phyloP scores from a whole-genome alignment of 331 rosid genomes.

The Pyrus hybrid region DNA sequence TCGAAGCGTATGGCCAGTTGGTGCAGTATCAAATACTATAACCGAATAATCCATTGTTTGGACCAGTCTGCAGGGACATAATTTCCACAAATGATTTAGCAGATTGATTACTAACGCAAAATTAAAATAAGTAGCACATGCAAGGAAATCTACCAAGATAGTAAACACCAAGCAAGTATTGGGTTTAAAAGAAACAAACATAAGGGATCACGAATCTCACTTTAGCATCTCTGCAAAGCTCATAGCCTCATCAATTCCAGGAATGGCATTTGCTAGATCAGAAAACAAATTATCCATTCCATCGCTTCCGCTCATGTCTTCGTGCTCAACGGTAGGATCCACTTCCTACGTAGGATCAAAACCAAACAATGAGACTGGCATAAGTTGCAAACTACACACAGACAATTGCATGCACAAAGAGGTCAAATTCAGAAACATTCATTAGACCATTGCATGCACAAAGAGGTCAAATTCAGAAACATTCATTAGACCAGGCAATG shows the following conservation, averaged over 20 bases:
- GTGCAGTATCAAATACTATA: constrained; percentile 97
- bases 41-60: constrained; percentile 99
- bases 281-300: constrained; percentile 81
- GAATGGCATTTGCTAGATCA: constrained; percentile 91
- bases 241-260: constrained; percentile 99
- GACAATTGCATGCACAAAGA: too few relatives aligned
- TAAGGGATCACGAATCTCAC: constrained; percentile 29
- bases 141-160: neutral
- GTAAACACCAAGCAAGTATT: neutral
- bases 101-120: neutral
- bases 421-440: too few relatives aligned
- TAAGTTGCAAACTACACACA: neutral
- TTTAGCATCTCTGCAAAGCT: constrained; percentile 99
- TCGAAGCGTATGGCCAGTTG: constrained; percentile 97
- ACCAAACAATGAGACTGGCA: neutral
- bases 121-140: neutral
- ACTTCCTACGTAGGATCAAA: constrained; percentile 63
- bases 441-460: neutral
- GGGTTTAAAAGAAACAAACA: constrained; percentile 3
- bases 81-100: neutral
- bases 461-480: neutral
- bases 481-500: neutral
- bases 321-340: constrained; percentile 87
- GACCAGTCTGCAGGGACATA: constrained; percentile 63
- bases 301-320: constrained; percentile 46